A percentile compares a stretch with the other conserved stretches of the same genome.
These are phyloP conservation scores for Vanilla planifolia DNA, from an alignment of 106 monocot genomes.

Conservation along the genomic window DNA sequence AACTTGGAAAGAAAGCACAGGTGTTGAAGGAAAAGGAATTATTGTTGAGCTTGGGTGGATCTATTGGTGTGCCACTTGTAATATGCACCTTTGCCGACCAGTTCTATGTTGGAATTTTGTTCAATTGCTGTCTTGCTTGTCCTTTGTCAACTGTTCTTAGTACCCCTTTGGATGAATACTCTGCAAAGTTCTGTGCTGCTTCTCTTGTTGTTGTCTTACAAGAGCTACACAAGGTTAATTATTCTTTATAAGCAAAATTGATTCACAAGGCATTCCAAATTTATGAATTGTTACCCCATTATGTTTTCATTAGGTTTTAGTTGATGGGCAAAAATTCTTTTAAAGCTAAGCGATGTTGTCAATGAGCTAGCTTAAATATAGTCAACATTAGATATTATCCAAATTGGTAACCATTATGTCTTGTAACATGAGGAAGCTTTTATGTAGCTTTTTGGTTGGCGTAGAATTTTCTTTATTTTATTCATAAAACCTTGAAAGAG, in stretches of 20 bases:
- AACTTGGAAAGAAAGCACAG: constrained; percentile 72
- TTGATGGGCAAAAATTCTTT: no score
- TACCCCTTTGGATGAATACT: constrained; percentile 63
- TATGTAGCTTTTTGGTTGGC: no score
- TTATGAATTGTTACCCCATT: no score
- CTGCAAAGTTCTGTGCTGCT: constrained; percentile 71
- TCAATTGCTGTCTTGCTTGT: constrained; percentile 57
- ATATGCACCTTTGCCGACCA: constrained; percentile 68
- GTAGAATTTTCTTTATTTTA: no score
- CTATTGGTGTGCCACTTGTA: constrained; percentile 53
- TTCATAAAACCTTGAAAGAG: no score
- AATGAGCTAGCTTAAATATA: no score
- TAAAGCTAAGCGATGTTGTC: no score
- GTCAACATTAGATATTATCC: no score
- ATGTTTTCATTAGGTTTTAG: no score
- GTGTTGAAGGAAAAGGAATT: constrained; percentile 76
- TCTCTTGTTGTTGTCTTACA: constrained; percentile 70
- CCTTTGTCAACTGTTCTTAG: constrained; percentile 63
- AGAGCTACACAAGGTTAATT: constrained; percentile 68
- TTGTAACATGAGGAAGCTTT: no score
- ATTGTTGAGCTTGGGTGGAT: constrained; percentile 48
- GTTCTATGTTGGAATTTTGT: constrained; percentile 72
- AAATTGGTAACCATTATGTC: no score
- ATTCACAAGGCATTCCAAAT: no score
- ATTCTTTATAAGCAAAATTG: not conserved